Evolutionary conservation across 83 land plant species (phyloP), one percentile per base, ranked within the genome.

Genomic region (Picea abies): DNA sequence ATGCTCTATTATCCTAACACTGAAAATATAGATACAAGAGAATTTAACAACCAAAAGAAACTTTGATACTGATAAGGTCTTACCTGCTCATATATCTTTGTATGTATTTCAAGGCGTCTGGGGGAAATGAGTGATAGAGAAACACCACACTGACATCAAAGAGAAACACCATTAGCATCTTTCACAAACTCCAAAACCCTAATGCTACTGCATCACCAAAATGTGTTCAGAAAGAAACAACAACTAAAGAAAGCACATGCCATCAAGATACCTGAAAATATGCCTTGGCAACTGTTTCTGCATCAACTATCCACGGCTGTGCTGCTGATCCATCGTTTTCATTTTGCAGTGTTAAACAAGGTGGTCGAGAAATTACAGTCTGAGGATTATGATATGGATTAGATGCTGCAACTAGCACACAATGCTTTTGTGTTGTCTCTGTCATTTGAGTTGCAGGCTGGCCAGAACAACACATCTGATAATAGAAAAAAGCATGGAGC

Each of bases 71-170:
- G 39, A 37, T 37, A 37, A 37, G 39, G 39, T 37, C 39, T 37
- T 37, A 37, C 39, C 39, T 37, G 39, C 39, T 37, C 39, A 37
- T 37, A 37, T 37, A 37, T 37, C 39, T 37, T 37, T 37, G 39
- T 37, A 37, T 37, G 39, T 37, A 37, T 37, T 37, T 37, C 39
- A 44, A 44, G 8, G 9, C 9, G 9, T 49, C 56, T 49, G 12
- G 99, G 98, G 73, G 95, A 91, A 52, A 97, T 91, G 49, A 97
- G 91, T 58, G 99, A 97, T n/a, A 97, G 82, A 79, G 98, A 97
- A 63, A 94, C 84, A 67, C 61, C 80, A 76, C 89, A 89, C 60
- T 76, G 78, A 76, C 4, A 76, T 52, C 11, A 49, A 76, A 47
- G 60, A 9, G 29, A 20, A 52, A 4, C 2, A 76, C 47, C 3